These are phyloP conservation scores for Trichothecium roseum DNA, from an alignment of 2,329 filamentous ascomycete genomes.

Conservation along the genomic window DNA sequence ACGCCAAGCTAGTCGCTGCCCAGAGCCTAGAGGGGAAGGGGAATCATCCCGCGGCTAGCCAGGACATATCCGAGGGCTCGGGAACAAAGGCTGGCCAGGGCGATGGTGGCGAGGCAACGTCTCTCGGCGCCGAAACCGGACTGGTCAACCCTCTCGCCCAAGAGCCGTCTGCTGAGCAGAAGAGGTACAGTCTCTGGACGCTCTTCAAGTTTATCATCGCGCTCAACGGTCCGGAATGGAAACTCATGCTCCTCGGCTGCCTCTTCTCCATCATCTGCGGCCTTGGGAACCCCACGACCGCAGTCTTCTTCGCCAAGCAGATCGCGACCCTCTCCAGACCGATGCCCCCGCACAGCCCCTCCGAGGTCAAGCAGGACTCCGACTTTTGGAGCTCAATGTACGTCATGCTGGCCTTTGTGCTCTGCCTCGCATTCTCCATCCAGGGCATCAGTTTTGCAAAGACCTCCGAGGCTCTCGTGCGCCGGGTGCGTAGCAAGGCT, in stretches of 20 bases:
- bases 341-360: not conserved
- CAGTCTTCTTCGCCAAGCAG: slow-evolving; percentile 5
- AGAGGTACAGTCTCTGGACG: slow-evolving; percentile 60
- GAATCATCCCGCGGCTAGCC: no score
- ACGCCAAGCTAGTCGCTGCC: slow-evolving; percentile 1
- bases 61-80: no score
- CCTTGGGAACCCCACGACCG: slow-evolving; percentile 63
- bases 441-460: slow-evolving; percentile 25
- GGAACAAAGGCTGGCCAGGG: no score
- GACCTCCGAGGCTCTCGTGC: slow-evolving; percentile 46
- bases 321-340: not conserved
- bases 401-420: slow-evolving; percentile 34
- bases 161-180: no score
- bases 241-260: slow-evolving; percentile 64
- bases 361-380: slow-evolving; percentile 22
- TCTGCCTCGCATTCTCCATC: slow-evolving; percentile 31
- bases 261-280: slow-evolving; percentile 68
- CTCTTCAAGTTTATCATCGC: slow-evolving; percentile 68
- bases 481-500: slow-evolving; percentile 65
- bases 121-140: slow-evolving; percentile 1
- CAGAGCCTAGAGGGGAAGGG: not conserved
- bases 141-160: no score
- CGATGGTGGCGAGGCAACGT: no score
- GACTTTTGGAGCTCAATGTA: slow-evolving; percentile 46
- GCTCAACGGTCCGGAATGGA: slow-evolving; percentile 68